Conservation (phyloP, 2,329 filamentous ascomycete genomes). For the Aspergillus arachidicola region DNA sequence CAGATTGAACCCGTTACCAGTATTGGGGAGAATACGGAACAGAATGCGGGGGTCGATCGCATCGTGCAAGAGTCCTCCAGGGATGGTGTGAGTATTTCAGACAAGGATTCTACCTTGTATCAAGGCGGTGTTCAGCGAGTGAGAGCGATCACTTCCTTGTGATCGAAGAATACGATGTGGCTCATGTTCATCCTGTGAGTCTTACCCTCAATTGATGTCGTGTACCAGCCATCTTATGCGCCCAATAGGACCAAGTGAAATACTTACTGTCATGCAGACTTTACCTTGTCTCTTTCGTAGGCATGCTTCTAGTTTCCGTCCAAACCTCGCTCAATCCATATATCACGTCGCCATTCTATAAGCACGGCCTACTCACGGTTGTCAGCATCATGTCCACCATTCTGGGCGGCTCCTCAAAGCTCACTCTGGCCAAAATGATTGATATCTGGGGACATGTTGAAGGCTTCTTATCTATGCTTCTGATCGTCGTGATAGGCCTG, state of each 20-base stretch:
- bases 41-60: background rate
- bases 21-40: too few species aligned
- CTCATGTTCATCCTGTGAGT: background rate
- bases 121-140: background rate
- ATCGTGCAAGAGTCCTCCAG: background rate
- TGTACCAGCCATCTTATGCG: background rate
- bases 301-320: background rate
- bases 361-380: background rate
- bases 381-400: conserved; percentile 5
- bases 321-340: conserved; percentile 4
- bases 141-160: background rate
- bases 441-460: conserved; percentile 4
- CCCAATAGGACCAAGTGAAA: fast-evolving
- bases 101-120: background rate
- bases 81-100: background rate
- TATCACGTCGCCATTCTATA: background rate
- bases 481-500: background rate
- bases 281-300: conserved; percentile 6
- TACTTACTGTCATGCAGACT: background rate
- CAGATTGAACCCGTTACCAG: too few species aligned
- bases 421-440: conserved; percentile 5
- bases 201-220: too few species aligned
- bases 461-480: background rate
- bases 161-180: conserved; percentile 2
- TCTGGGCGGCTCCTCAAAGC: background rate